A percentile compares a stretch with the other conserved stretches of the same genome.
Conservation (phyloP, 768 basidiomycete genomes). For the Auricularia cornea region DNA sequence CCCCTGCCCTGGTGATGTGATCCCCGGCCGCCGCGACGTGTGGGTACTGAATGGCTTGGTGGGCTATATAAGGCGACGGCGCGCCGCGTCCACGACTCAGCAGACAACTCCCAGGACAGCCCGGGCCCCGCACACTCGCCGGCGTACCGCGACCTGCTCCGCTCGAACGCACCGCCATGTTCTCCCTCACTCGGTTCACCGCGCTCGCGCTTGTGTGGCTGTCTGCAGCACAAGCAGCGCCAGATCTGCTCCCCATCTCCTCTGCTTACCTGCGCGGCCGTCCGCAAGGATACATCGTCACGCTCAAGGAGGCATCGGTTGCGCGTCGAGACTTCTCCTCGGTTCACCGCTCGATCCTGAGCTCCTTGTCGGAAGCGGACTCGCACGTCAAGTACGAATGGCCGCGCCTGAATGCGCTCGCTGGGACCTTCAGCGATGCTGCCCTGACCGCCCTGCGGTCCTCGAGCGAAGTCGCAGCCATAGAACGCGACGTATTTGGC, state of each 20-base stretch:
- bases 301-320: neutral
- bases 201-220: neutral
- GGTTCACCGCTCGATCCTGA: neutral
- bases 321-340: neutral
- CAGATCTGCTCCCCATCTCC: neutral
- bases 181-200: neutral
- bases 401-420: neutral
- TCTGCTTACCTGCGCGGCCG: neutral
- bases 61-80: too few species aligned
- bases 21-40: too few species aligned
- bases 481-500: slow-evolving; percentile 27
- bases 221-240: neutral
- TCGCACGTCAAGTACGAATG: neutral
- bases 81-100: too few species aligned
- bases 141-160: too few species aligned
- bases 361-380: neutral
- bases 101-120: too few species aligned
- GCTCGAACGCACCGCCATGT: neutral
- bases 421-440: slow-evolving; percentile 9
- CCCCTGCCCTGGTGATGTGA: too few species aligned
- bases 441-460: slow-evolving; percentile 20
- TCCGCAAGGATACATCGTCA: neutral
- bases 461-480: slow-evolving; percentile 18
- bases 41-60: too few species aligned
- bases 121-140: too few species aligned